Evolutionary conservation across 345 rosid species (phyloP).

Genomic region (Boechera divaricarpa): DNA sequence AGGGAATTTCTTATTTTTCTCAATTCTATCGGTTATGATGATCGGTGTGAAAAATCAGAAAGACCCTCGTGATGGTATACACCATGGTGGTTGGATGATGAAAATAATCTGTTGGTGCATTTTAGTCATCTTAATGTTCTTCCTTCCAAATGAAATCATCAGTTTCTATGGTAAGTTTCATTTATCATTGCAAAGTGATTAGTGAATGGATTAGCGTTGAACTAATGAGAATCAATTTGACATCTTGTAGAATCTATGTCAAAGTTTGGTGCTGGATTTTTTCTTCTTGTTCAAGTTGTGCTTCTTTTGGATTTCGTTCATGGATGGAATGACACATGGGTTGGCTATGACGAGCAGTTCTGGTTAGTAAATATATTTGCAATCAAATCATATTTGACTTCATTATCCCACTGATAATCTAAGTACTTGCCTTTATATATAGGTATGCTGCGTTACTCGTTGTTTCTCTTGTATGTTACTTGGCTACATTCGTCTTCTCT

Average conservation of each 20-base stretch:
- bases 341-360: constrained; percentile 93
- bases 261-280: constrained; percentile 96
- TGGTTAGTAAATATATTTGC: constrained; percentile 64
- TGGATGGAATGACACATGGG: constrained; percentile 99
- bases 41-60: constrained; percentile 89
- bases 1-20: constrained; percentile 92
- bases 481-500: constrained; percentile 84
- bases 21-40: constrained; percentile 79
- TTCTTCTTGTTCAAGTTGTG: constrained; percentile 97
- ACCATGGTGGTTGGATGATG: constrained; percentile 99
- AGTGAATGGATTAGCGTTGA: neutral
- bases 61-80: constrained; percentile 96
- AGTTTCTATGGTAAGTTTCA: constrained; percentile 75
- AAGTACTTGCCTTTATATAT: constrained; percentile 13
- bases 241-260: constrained; percentile 74
- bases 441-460: constrained; percentile 86
- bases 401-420: constrained; percentile 14
- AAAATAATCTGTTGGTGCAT: constrained; percentile 88
- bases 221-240: constrained; percentile 4
- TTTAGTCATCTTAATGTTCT: constrained; percentile 90
- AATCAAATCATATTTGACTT: neutral
- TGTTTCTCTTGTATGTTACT: constrained; percentile 86
- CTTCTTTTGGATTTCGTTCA: constrained; percentile 98
- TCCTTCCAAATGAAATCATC: constrained; percentile 90
- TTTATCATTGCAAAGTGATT: constrained; percentile 4